phyloP scores from a whole-genome alignment of 2,329 filamentous ascomycete species.

The Colletotrichum chrysophilum region DNA sequence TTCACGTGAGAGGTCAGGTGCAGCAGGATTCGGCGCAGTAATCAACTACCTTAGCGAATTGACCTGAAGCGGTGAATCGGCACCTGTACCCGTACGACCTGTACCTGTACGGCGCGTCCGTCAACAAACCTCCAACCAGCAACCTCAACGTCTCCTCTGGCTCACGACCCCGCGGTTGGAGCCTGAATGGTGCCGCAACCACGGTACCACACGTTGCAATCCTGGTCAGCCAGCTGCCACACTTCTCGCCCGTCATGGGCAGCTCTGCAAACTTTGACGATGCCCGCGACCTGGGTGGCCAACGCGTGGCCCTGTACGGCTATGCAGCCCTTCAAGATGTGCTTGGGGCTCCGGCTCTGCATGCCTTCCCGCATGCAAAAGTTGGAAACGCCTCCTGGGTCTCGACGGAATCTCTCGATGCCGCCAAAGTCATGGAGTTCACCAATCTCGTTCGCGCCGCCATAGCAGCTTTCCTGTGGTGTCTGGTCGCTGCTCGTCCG shows the following conservation, averaged over 20 bases:
- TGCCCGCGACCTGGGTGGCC: not conserved
- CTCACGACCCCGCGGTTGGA: not conserved
- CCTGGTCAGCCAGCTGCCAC: not conserved
- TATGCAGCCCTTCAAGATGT: conserved; percentile 13
- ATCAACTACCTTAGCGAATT: not conserved
- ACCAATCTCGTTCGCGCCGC: conserved; percentile 32
- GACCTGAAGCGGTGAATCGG: conserved; percentile 12
- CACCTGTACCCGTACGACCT: not conserved
- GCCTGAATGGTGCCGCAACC: not conserved
- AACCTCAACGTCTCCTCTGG: not conserved
- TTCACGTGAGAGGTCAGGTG: conserved; percentile 18
- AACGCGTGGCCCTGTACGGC: not conserved
- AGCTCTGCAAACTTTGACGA: not conserved
- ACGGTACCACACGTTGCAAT: not conserved
- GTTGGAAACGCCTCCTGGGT: not conserved
- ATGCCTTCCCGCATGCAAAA: not conserved
- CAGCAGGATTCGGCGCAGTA: not conserved
- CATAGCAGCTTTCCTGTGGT: conserved; percentile 32
- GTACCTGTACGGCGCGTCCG: not conserved
- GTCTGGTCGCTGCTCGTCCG: conserved; percentile 29
- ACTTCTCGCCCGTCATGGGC: not conserved
- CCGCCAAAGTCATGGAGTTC: not conserved
- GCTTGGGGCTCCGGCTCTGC: not conserved
- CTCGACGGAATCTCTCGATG: not conserved
- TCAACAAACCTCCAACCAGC: not conserved